Conservation (phyloP, 2,329 filamentous ascomycete genomes). For the Torrubiella hemipterigena region DNA sequence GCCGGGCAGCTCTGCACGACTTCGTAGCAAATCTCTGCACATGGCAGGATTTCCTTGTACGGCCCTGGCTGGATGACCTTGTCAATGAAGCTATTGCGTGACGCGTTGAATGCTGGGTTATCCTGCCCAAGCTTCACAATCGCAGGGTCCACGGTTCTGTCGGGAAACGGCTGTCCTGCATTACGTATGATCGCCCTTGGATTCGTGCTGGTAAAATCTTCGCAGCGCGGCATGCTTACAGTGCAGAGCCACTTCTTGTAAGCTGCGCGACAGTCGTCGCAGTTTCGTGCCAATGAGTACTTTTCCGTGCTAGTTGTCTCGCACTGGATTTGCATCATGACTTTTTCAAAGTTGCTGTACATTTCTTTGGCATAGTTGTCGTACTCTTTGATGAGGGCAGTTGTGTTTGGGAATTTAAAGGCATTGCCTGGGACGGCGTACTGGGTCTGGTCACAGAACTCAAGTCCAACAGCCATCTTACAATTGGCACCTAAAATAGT, state of each 20-base stretch:
- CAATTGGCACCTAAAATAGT: constrained; percentile 82
- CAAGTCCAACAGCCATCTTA: constrained; percentile 73
- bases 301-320: constrained; percentile 59
- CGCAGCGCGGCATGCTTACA: constrained; percentile 83
- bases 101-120: constrained; percentile 25
- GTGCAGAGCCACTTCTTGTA: constrained; percentile 96
- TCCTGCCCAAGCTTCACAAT: no score
- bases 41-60: constrained; percentile 88
- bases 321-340: constrained; percentile 75
- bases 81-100: constrained; percentile 66
- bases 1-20: constrained; percentile 79
- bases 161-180: constrained; percentile 56
- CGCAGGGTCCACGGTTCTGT: constrained; percentile 47
- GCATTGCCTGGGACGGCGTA: constrained; percentile 84
- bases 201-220: constrained; percentile 56
- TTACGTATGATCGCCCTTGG: constrained; percentile 47
- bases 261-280: constrained; percentile 61
- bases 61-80: constrained; percentile 63
- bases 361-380: constrained; percentile 59
- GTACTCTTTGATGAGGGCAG: constrained; percentile 58
- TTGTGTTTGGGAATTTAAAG: constrained; percentile 45
- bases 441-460: constrained; percentile 78
- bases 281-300: constrained; percentile 72
- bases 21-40: constrained; percentile 75
- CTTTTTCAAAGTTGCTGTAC: constrained; percentile 71